Percentiles rank a stretch among this genome's conserved stretches.
Evolutionary conservation across 1,139 yeast genomes (phyloP).

Genomic region (Wickerhamomyces sp.): DNA sequence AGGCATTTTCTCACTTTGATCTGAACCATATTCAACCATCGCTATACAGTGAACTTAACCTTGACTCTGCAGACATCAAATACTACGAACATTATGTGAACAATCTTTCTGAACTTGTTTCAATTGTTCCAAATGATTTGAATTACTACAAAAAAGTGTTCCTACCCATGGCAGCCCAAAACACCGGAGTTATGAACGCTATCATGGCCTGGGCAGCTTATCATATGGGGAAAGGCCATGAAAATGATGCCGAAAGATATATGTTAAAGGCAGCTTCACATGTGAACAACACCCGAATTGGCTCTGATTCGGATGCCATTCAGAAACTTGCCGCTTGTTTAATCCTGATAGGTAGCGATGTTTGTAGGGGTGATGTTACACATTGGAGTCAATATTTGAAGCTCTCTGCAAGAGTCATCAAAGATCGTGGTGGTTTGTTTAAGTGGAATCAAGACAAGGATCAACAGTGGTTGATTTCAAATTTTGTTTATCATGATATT

Average conservation of each 20-base stretch:
- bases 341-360: slow-evolving; percentile 66
- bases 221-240: slow-evolving; percentile 31
- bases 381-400: slow-evolving; percentile 61
- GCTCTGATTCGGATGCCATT: slow-evolving; percentile 25
- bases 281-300: slow-evolving; percentile 30
- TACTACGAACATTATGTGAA: slow-evolving; percentile 65
- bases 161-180: slow-evolving; percentile 69
- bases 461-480: slow-evolving; percentile 71
- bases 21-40: slow-evolving; percentile 1
- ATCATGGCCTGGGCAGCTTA: slow-evolving; percentile 73
- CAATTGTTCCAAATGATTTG: slow-evolving; percentile 60
- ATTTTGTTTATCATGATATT: slow-evolving; percentile 78
- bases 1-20: slow-evolving; percentile 1
- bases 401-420: slow-evolving; percentile 56
- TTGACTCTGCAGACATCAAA: slow-evolving; percentile 40
- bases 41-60: slow-evolving; percentile 11
- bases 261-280: slow-evolving; percentile 43
- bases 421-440: slow-evolving; percentile 51
- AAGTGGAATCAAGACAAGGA: slow-evolving; percentile 48
- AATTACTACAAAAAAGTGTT: slow-evolving; percentile 72
- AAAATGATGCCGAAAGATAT: slow-evolving; percentile 38
- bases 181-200: slow-evolving; percentile 62
- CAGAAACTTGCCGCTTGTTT: slow-evolving; percentile 58
- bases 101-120: slow-evolving; percentile 50
- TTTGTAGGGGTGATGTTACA: slow-evolving; percentile 69